phyloP scores from a whole-genome alignment of 345 rosid genomes.

The Turritis glabra region DNA sequence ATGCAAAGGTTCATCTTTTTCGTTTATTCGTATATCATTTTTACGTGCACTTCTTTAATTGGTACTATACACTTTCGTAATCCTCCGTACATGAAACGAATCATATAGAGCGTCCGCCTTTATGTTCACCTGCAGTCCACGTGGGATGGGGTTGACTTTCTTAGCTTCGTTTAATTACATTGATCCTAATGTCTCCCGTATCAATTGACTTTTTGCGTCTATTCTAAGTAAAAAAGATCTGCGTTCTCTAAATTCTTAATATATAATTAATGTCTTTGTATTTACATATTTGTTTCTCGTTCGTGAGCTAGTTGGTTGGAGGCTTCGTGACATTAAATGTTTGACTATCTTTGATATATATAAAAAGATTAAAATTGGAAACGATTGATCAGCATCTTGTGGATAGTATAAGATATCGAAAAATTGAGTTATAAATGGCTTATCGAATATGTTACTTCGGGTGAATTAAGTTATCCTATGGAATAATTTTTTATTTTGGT shows the following conservation, averaged over 20 bases:
- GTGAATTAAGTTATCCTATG: no score
- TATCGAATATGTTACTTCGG: no score
- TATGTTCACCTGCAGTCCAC: constrained; percentile 9
- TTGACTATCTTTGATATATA: background rate
- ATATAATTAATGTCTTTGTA: background rate
- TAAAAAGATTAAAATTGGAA: background rate
- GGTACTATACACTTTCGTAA: background rate
- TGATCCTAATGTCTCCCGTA: constrained; percentile 22
- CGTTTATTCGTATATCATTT: no score
- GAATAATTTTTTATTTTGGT: no score
- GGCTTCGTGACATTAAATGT: background rate
- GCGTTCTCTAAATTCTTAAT: background rate
- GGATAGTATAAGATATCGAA: no score
- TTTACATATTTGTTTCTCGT: background rate
- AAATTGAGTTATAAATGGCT: no score
- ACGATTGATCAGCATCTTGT: background rate
- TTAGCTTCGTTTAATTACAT: constrained; percentile 13
- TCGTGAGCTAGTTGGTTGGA: constrained; percentile 17
- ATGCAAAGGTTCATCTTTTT: no score
- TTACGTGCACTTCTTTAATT: no score
- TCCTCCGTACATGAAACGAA: background rate
- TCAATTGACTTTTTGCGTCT: constrained; percentile 17
- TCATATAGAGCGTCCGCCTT: background rate
- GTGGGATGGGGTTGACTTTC: constrained; percentile 25
- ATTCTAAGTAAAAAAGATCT: background rate